Evolutionary conservation across 176 grass and related monocot species (phyloP), one percentile per base, ranked within the genome.

Genomic region (Musa itinerans): DNA sequence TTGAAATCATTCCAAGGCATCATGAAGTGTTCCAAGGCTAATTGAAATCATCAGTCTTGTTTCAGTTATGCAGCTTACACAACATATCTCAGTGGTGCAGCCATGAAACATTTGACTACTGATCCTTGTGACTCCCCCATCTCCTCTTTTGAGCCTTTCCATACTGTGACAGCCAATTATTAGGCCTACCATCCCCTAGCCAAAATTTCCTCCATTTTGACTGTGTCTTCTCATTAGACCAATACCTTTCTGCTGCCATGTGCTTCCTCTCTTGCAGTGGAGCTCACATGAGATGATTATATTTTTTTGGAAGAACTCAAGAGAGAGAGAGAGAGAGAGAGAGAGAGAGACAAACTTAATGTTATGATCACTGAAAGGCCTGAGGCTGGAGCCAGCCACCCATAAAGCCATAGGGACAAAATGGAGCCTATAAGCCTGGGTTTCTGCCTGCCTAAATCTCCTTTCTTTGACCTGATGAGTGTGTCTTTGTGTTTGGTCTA

Each of bases 211-310:
- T 34, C 29, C 49, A 43, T 54, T 58, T 13, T 75, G 20, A 63
- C 78, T 52, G 26, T 65, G 9, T 74, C 52, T 24, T 9, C 52
- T 24, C 51, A 22, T 54, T 55, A 14, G 52, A 73, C 11, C 71
- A 53, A 9, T 15, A 54, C 1, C 63, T 68, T 78, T 62, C 76
- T 74, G 74, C 55, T 76, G 53, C 25, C 86, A 81, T 88, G 75
- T 81, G 63, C 82, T 74, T 79, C 17, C 49, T 73, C 50, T 11
- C 26, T 34, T 34, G 8, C 65, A 70, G 76, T 85, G 83, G 80
- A 80, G 76, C 71, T 85, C 79, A 85, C 79, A 79, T 83, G 83
- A 80, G 66, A 85, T 64, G 74, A 73, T 75, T 43, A 43, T 43
- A 43, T 43, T 43, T 15, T 62, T 74, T 12, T 78, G 78, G 69